These are phyloP conservation scores for Austroboletus rostrupii DNA, from an alignment of 1,284 basidiomycete genomes.

Conservation along the genomic window DNA sequence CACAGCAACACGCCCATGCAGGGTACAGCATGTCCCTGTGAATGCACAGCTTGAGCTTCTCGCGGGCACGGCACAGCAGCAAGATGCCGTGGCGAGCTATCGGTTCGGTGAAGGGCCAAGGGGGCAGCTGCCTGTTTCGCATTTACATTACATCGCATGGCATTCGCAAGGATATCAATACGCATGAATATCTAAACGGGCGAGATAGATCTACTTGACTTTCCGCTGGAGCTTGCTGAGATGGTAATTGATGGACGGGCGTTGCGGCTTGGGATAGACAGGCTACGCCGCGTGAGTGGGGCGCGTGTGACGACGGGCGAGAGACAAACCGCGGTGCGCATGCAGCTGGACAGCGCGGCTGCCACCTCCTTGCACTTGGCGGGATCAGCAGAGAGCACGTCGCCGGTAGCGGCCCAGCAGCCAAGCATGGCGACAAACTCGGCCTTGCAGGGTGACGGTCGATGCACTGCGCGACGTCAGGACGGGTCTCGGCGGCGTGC, in stretches of 20 bases:
- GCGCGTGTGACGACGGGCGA: not conserved
- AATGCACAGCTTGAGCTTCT: not conserved
- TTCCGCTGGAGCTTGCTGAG: conserved; percentile 72
- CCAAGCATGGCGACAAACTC: conserved; percentile 83
- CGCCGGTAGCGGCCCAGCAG: conserved; percentile 86
- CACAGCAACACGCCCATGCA: conserved; percentile 21
- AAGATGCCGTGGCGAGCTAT: conserved; percentile 1
- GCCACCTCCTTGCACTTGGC: conserved; percentile 62
- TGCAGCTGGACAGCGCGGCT: conserved; percentile 74
- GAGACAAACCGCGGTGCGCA: conserved; percentile 75
- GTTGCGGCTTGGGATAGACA: conserved; percentile 56
- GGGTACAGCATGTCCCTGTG: conserved; percentile 15
- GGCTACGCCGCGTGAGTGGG: conserved; percentile 40
- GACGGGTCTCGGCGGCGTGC: too few relatives aligned
- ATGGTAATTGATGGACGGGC: conserved; percentile 82
- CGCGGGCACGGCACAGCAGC: conserved; percentile 4
- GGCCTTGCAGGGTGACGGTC: conserved; percentile 33
- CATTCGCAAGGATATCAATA: conserved; percentile 15
- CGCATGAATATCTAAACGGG: conserved; percentile 18
- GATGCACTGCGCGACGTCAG: conserved; percentile 12
- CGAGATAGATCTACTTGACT: conserved; percentile 48
- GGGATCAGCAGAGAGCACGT: conserved; percentile 56
- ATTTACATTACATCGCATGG: conserved; percentile 18
- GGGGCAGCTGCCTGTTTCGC: conserved; percentile 1
- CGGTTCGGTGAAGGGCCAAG: not conserved